A percentile compares a stretch with the other conserved stretches of the same genome.
These are phyloP conservation scores for Aspergillus alliaceus DNA, from an alignment of 2,329 filamentous ascomycete species.

Conservation along the genomic window DNA sequence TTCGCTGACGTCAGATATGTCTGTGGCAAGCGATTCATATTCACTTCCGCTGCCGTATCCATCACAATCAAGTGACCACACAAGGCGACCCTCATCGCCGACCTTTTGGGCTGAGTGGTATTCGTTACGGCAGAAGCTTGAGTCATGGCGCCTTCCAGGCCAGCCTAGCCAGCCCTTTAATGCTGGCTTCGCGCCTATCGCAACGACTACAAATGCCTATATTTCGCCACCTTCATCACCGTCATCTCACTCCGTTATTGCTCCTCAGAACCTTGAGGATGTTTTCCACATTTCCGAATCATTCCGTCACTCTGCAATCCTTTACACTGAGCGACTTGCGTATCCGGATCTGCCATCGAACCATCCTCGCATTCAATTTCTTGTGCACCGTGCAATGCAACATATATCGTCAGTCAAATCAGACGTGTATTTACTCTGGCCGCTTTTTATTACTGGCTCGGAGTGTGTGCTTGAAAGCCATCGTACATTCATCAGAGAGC, in stretches of 20 bases:
- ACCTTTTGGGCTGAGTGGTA: conserved; percentile 87
- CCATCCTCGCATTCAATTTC: conserved; percentile 75
- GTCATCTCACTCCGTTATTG: conserved; percentile 33
- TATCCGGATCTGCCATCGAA: conserved; percentile 71
- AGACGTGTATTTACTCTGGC: conserved; percentile 91
- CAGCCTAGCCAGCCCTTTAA: conserved; percentile 16
- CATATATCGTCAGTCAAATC: conserved; percentile 78
- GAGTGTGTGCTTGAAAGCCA: conserved; percentile 83
- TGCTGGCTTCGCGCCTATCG: conserved; percentile 12
- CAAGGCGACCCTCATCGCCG: conserved; percentile 23
- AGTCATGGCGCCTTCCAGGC: conserved; percentile 70
- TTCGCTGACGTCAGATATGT: conserved; percentile 13
- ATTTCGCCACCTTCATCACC: conserved; percentile 30
- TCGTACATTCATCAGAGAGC: conserved; percentile 73
- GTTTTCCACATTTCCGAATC: conserved; percentile 82
- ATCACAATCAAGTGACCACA: conserved; percentile 19
- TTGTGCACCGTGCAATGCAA: conserved; percentile 78
- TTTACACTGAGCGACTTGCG: conserved; percentile 87
- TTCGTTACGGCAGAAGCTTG: conserved; percentile 71
- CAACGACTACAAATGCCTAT: conserved; percentile 22
- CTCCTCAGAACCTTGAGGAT: conserved; percentile 67
- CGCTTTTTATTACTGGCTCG: conserved; percentile 83
- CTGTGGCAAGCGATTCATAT: conserved; percentile 41
- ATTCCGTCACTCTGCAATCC: conserved; percentile 83
- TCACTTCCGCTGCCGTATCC: conserved; percentile 34